Conservation (phyloP, 2,329 filamentous ascomycete genomes). For the Colletotrichum orchidophilum region DNA sequence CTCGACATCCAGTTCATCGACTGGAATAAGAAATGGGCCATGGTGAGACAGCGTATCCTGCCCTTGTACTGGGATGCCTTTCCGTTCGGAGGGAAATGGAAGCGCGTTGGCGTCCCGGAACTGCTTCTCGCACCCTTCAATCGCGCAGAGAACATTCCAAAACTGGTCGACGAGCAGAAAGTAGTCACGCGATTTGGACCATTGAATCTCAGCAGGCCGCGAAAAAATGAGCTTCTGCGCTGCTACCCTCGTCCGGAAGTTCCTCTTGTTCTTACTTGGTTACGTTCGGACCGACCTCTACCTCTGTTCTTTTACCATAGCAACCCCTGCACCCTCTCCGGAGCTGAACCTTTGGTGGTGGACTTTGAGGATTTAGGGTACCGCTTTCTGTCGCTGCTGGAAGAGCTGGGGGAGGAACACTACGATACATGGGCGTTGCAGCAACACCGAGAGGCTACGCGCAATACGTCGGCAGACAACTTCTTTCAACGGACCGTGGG, state of each 20-base stretch:
- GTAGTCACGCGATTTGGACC: background rate
- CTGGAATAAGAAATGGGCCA: background rate
- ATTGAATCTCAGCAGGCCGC: background rate
- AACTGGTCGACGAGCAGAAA: background rate
- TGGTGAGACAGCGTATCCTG: background rate
- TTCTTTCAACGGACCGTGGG: background rate
- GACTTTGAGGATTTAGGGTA: background rate
- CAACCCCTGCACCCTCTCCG: too few species aligned
- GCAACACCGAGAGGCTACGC: background rate
- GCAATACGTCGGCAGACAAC: background rate
- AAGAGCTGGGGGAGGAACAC: background rate
- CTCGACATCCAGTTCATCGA: background rate
- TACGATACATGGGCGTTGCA: background rate
- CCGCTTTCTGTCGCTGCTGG: background rate
- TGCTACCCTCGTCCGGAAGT: background rate
- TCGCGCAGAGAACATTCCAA: background rate
- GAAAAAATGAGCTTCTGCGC: background rate
- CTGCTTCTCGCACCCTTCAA: background rate
- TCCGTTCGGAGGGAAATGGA: background rate
- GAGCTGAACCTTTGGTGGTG: background rate
- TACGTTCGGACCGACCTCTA: background rate
- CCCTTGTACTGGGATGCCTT: background rate
- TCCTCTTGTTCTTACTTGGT: too few species aligned
- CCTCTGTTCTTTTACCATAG: background rate
- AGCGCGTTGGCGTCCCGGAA: background rate